Evolutionary conservation across 2,329 filamentous ascomycete species (phyloP), one percentile per base, ranked within the genome.

Genomic region (Epichloe brachyelytri): DNA sequence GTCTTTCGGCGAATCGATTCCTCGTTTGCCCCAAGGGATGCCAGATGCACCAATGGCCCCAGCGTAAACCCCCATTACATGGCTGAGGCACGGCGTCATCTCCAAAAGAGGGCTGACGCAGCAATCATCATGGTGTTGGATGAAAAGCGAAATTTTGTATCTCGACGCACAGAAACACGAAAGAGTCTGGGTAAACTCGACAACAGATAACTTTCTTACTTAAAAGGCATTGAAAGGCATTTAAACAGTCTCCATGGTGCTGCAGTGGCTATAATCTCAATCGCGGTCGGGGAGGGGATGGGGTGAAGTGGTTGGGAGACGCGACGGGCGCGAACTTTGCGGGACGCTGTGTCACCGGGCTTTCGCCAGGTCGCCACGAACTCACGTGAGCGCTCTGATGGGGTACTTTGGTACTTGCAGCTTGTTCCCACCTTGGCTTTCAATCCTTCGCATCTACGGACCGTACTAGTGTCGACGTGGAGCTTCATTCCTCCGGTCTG

Each of bases 321-420:
- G 70, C 70, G 70, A 67, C 65, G 62, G 65, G 62, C 67, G 67
- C 67, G 67, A 63, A 64, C 54, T 62, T 65, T 60, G 64, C 61
- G 63, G 63, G 59, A 58, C 59, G 58, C 58, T 57, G 61, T 62
- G 59, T 49, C 54, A 56, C 62, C 55, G 54, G 55, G 59, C 57
- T 56, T 54, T 60, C 67, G 63, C 68, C 66, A 71, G 61, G 61
- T 65, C 61, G 59, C 60, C 70, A 65, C 69, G 69, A 67, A 68
- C 65, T 62, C 69, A 71, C 69, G 69, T 71, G 69, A 71, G 60
- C 14, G 47, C 53, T 57, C 15, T 20, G 40, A 19, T 8, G 38
- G 43, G 30, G 46, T 20, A 46, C 36, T 30, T 30, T 6, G 22
- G 41, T n/a, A 11, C 33, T 30, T 4, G 30, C 8, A 10, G 8